phyloP scores from a whole-genome alignment of 805 yeast species.

The Saturnispora sekii region DNA sequence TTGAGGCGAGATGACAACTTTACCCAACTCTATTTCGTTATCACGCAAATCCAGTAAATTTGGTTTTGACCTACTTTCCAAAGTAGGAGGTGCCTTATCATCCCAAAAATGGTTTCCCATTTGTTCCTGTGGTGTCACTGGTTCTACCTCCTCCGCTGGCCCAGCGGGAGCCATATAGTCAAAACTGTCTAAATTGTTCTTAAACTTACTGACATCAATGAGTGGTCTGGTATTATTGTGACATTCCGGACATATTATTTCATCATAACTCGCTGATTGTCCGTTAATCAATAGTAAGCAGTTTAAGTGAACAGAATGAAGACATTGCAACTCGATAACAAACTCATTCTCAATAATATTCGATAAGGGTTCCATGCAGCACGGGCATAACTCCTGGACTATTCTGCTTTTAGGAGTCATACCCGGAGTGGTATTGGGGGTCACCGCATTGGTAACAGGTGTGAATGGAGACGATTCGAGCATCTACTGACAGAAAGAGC shows the following conservation, averaged over 20 bases:
- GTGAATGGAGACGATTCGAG: background rate
- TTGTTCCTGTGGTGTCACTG: constrained; percentile 21
- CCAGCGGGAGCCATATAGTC: background rate
- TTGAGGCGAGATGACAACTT: constrained; percentile 21
- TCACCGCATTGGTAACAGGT: background rate
- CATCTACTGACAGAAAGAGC: background rate
- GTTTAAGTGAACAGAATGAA: constrained; percentile 35
- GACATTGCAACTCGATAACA: constrained; percentile 32
- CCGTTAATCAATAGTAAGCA: constrained; percentile 28
- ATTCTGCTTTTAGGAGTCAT: constrained; percentile 5
- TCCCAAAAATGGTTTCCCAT: constrained; percentile 17
- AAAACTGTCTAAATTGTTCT: constrained; percentile 5
- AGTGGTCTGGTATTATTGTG: background rate
- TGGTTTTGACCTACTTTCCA: background rate
- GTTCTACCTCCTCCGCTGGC: constrained; percentile 2
- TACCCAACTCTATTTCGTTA: constrained; percentile 12
- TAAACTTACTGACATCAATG: background rate
- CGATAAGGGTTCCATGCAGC: constrained; percentile 36
- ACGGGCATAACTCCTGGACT: constrained; percentile 26
- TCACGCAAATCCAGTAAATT: background rate
- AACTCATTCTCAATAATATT: constrained; percentile 34
- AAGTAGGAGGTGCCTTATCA: background rate
- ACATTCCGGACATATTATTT: constrained; percentile 13
- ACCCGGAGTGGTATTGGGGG: constrained; percentile 6
- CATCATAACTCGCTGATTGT: constrained; percentile 1